Conservation (phyloP, 441 rosid species). For the Geranium incanum region DNA sequence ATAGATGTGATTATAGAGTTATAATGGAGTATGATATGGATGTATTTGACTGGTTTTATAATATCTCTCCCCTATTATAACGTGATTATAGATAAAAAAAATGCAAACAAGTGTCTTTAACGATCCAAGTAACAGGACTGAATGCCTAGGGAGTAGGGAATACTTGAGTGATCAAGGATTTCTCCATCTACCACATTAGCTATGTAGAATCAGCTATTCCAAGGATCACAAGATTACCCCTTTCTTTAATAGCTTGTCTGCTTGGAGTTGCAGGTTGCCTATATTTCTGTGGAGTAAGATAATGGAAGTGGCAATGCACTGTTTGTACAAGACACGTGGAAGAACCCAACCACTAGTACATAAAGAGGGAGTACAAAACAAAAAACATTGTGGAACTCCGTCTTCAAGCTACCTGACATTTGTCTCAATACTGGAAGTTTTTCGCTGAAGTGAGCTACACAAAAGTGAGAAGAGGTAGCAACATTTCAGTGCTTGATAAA, state of each 20-base stretch:
- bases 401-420: no score
- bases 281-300: neutral
- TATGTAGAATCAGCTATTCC: neutral
- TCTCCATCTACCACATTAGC: neutral
- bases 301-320: no score
- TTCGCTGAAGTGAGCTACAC: no score
- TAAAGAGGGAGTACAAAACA: no score
- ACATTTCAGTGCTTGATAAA: no score
- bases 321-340: no score
- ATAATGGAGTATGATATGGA: neutral
- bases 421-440: no score
- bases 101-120: conserved; percentile 6
- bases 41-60: neutral
- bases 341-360: no score
- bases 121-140: neutral
- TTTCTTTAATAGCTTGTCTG: neutral
- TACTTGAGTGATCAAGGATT: neutral
- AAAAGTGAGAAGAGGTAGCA: no score
- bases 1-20: neutral
- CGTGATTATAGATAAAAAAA: neutral
- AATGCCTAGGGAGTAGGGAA: neutral
- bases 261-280: neutral
- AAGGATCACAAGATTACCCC: neutral
- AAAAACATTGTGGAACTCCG: no score
- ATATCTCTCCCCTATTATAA: no score